A percentile compares a stretch with the other conserved stretches of the same genome.
Conservation (phyloP, 768 basidiomycete genomes). For the Floccularia luteovirens region DNA sequence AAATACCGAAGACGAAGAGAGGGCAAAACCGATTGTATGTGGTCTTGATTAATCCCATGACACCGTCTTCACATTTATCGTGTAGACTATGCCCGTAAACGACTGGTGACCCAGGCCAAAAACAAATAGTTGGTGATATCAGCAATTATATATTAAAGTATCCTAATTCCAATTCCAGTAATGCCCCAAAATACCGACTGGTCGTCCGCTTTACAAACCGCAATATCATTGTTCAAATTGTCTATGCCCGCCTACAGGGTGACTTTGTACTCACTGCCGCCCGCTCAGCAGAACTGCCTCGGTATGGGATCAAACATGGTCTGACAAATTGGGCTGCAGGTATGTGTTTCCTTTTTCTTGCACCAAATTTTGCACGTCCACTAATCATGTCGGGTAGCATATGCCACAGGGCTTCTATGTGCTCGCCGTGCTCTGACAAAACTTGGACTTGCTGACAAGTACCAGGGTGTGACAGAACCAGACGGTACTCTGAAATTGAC, state of each 20-base stretch:
- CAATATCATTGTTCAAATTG: conserved; percentile 90
- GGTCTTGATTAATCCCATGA: neutral
- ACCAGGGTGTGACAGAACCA: conserved; percentile 88
- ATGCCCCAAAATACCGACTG: conserved; percentile 95
- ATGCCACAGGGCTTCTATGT: conserved; percentile 92
- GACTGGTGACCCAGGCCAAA: conserved; percentile 96
- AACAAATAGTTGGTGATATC: conserved; percentile 81
- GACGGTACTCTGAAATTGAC: conserved; percentile 80
- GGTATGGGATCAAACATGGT: conserved; percentile 97
- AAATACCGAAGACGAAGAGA: conserved; percentile 97
- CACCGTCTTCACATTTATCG: conserved; percentile 3
- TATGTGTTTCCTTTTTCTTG: conserved; percentile 20
- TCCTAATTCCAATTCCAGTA: conserved; percentile 36
- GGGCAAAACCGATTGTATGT: conserved; percentile 95
- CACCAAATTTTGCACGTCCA: conserved; percentile 4
- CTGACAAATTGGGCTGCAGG: conserved; percentile 98
- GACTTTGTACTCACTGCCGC: conserved; percentile 91
- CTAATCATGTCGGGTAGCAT: conserved; percentile 47
- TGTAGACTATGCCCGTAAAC: conserved; percentile 94
- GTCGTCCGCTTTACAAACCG: conserved; percentile 99
- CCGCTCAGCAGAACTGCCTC: conserved; percentile 84
- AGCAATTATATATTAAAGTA: neutral
- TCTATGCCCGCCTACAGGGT: conserved; percentile 96
- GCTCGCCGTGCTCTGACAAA: conserved; percentile 94
- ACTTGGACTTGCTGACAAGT: conserved; percentile 96